A percentile compares a stretch with the other conserved stretches of the same genome.
Conservation (phyloP, 2,329 filamentous ascomycete species). For the Trichothecium sympodiale region DNA sequence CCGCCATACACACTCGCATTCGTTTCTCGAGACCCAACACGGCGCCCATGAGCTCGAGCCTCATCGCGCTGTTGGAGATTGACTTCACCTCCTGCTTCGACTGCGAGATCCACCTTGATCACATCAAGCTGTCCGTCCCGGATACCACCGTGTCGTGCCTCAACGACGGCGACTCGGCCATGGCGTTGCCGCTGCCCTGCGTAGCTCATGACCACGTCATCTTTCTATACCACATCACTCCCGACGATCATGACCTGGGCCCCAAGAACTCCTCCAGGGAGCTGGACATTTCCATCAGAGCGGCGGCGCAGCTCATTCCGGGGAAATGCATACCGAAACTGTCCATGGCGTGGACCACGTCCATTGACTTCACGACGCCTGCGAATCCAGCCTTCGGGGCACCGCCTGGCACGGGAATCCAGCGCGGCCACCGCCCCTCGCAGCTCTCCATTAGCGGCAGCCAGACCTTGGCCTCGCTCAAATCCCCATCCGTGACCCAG, state of each 20-base stretch:
- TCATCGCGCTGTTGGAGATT: slow-evolving; percentile 62
- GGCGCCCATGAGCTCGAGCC: slow-evolving; percentile 43
- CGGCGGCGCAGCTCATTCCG: slow-evolving; percentile 44
- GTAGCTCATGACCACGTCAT: slow-evolving; percentile 66
- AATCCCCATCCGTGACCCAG: slow-evolving; percentile 43
- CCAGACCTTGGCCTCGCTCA: slow-evolving; percentile 41
- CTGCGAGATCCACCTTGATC: slow-evolving; percentile 51
- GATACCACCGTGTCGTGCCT: slow-evolving; percentile 50
- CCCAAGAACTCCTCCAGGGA: slow-evolving; percentile 36
- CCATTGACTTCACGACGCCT: slow-evolving; percentile 57
- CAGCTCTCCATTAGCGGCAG: slow-evolving; percentile 50
- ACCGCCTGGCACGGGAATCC: slow-evolving; percentile 42
- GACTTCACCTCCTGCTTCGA: slow-evolving; percentile 58
- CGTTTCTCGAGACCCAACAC: slow-evolving; percentile 56
- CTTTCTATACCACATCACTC: slow-evolving; percentile 58
- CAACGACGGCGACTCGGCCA: slow-evolving; percentile 31
- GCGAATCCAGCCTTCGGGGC: slow-evolving; percentile 52
- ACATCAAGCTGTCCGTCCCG: slow-evolving; percentile 44
- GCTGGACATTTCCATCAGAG: slow-evolving; percentile 49
- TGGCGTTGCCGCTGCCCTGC: slow-evolving; percentile 45
- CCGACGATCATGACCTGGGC: slow-evolving; percentile 24
- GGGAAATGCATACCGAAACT: slow-evolving; percentile 49
- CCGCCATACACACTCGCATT: slow-evolving; percentile 61
- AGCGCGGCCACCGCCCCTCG: slow-evolving; percentile 49
- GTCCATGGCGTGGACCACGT: slow-evolving; percentile 56